Conservation (phyloP, 1,284 basidiomycete species). For the Sutorius eximius region DNA sequence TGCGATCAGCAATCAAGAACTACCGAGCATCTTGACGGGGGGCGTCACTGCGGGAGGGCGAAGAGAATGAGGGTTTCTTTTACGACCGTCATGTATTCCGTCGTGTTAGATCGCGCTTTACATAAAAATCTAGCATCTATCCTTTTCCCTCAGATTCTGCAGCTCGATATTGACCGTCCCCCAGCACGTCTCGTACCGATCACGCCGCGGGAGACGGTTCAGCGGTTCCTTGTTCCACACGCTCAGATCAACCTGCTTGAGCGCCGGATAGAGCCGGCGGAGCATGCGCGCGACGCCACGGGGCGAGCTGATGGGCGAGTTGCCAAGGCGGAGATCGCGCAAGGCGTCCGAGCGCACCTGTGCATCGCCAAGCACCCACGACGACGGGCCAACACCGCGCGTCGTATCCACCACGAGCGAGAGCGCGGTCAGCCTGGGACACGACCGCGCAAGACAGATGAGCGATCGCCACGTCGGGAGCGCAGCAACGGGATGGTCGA, state of each 20-base stretch:
- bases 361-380: background rate
- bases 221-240: slow-evolving; percentile 26
- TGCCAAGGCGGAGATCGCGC: slow-evolving; percentile 20
- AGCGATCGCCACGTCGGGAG: slow-evolving; percentile 25
- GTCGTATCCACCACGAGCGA: slow-evolving; percentile 25
- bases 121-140: background rate
- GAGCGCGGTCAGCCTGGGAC: slow-evolving; percentile 16
- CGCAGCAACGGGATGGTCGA: slow-evolving; percentile 11
- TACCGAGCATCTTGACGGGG: slow-evolving; percentile 71
- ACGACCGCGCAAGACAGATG: slow-evolving; percentile 5
- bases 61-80: slow-evolving; percentile 41
- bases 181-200: slow-evolving; percentile 18
- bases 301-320: slow-evolving; percentile 19
- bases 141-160: background rate
- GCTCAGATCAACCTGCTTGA: slow-evolving; percentile 22
- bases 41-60: slow-evolving; percentile 50
- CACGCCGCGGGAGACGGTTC: slow-evolving; percentile 9
- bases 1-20: slow-evolving; percentile 54
- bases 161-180: slow-evolving; percentile 22
- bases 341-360: slow-evolving; percentile 4
- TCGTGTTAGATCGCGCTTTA: background rate
- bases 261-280: slow-evolving; percentile 17
- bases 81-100: slow-evolving; percentile 1
- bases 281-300: slow-evolving; percentile 15
- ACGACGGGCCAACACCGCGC: background rate